phyloP scores from a whole-genome alignment of 257 asterid species.

The Cynanchum wilfordii region DNA sequence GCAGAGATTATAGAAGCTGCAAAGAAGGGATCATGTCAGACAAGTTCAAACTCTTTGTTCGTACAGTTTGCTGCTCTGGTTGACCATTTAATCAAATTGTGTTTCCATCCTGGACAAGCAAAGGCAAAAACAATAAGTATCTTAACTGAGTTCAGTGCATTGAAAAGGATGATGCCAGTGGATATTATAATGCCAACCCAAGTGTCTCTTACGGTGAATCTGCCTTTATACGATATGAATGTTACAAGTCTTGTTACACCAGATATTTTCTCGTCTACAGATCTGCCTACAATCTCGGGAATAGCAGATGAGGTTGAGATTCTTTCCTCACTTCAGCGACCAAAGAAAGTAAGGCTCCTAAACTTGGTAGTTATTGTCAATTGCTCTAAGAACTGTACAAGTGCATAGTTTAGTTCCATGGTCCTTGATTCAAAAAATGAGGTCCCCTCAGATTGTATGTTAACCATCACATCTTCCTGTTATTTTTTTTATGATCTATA shows the following conservation, averaged over 20 bases:
- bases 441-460: background rate
- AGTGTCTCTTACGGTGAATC: slow-evolving; percentile 74
- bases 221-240: slow-evolving; percentile 59
- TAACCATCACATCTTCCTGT: background rate
- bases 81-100: slow-evolving; percentile 83
- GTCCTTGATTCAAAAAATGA: background rate
- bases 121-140: slow-evolving; percentile 71
- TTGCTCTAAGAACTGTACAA: background rate
- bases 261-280: slow-evolving; percentile 56
- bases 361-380: background rate
- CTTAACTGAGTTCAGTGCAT: slow-evolving; percentile 83
- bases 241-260: slow-evolving; percentile 45
- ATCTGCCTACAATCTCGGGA: slow-evolving; percentile 85
- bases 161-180: slow-evolving; percentile 97
- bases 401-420: background rate
- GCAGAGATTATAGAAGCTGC: slow-evolving; percentile 97
- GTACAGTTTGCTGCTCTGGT: slow-evolving; percentile 78
- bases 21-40: slow-evolving; percentile 59
- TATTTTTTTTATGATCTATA: background rate
- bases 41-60: slow-evolving; percentile 62
- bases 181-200: slow-evolving; percentile 92
- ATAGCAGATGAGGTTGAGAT: slow-evolving; percentile 94
- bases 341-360: slow-evolving; percentile 69
- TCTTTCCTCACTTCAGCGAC: slow-evolving; percentile 95
- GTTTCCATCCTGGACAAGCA: slow-evolving; percentile 91